Conservation (phyloP, 495 filamentous ascomycete species). For the Aspergillus funiculosus region DNA sequence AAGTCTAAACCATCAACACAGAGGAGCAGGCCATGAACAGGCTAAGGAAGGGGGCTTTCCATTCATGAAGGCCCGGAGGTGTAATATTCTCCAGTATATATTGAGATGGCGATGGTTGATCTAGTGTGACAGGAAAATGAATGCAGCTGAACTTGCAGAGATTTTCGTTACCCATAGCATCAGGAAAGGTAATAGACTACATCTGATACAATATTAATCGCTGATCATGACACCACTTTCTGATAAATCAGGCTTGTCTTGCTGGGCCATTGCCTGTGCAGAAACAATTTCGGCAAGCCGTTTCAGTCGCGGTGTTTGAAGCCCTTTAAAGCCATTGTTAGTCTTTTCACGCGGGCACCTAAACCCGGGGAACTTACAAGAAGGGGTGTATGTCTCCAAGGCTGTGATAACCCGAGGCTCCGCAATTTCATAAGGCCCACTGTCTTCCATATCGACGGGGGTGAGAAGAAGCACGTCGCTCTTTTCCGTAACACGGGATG, state of each 20-base stretch:
- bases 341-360: too few relatives aligned
- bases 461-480: slow-evolving; percentile 88
- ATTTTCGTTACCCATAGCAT: slow-evolving; percentile 30
- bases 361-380: slow-evolving; percentile 74
- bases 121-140: not conserved
- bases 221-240: slow-evolving; percentile 29
- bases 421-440: slow-evolving; percentile 98
- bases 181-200: slow-evolving; percentile 20
- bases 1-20: too few relatives aligned
- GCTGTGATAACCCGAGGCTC: slow-evolving; percentile 94
- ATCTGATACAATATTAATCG: slow-evolving; percentile 29
- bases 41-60: too few relatives aligned
- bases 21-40: too few relatives aligned
- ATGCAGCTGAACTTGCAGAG: not conserved
- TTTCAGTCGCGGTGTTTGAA: slow-evolving; percentile 92
- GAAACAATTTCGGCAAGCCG: slow-evolving; percentile 96
- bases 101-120: not conserved
- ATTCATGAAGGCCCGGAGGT: not conserved
- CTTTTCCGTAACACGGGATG: slow-evolving; percentile 96
- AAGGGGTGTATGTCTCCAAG: slow-evolving; percentile 95
- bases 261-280: slow-evolving; percentile 87
- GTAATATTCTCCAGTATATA: slow-evolving; percentile 5
- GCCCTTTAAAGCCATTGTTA: slow-evolving; percentile 55
- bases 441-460: slow-evolving; percentile 98
- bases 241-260: slow-evolving; percentile 70